Conservation (phyloP, 805 yeast species). For the Pichia sporocuriosa region DNA sequence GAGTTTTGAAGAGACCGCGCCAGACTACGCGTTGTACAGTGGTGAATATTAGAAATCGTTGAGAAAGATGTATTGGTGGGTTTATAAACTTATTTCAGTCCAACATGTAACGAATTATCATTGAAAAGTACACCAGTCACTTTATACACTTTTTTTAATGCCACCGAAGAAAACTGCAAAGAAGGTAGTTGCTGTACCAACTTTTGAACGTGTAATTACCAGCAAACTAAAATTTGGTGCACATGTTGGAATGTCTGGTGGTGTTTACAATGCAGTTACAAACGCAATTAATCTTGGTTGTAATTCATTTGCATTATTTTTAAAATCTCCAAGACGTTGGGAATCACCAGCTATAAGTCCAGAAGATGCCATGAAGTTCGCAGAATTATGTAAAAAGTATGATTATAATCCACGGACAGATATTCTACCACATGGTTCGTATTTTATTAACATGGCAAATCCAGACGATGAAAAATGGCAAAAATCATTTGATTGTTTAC, state of each 20-base stretch:
- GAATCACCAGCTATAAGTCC: conserved; percentile 67
- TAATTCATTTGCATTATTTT: conserved; percentile 83
- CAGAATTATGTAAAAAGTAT: conserved; percentile 49
- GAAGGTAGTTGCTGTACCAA: background rate
- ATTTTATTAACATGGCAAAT: conserved; percentile 85
- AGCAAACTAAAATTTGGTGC: conserved; percentile 67
- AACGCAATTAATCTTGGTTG: conserved; percentile 49
- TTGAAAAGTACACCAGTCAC: too few species aligned
- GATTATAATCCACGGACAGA: conserved; percentile 72
- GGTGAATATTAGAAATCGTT: too few species aligned
- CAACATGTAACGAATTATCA: background rate
- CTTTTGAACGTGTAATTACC: conserved; percentile 1
- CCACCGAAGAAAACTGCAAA: conserved; percentile 20
- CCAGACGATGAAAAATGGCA: conserved; percentile 76
- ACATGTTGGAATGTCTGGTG: conserved; percentile 81
- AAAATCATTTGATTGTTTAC: conserved; percentile 67
- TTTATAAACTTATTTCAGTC: too few species aligned
- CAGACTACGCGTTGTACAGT: background rate
- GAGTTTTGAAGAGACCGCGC: conserved; percentile 3
- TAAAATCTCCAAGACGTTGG: conserved; percentile 91
- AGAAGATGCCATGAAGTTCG: conserved; percentile 64
- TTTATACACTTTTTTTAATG: too few species aligned
- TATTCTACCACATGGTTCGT: conserved; percentile 90
- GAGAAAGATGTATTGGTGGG: too few species aligned
- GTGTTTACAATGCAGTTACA: conserved; percentile 34